Evolutionary conservation across 2,329 filamentous ascomycete species (phyloP), one percentile per base, ranked within the genome.

Genomic region (Aspergillus brunneoviolaceus): DNA sequence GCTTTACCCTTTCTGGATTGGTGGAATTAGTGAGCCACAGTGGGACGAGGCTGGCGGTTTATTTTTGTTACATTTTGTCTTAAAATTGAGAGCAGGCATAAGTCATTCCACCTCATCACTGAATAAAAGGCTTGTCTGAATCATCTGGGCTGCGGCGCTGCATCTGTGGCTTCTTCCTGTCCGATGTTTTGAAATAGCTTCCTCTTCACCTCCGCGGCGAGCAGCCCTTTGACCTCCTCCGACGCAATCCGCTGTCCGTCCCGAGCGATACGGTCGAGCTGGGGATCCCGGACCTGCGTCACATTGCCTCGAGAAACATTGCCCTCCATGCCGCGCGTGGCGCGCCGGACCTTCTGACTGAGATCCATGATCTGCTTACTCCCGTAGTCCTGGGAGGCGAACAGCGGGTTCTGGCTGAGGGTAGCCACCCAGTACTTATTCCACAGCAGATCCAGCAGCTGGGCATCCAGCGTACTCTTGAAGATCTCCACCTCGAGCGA

Each of bases 391-490:
- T 93, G 90, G 72, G 96, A 98, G 58, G 91, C 92, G 69, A 96
- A 88, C 4, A 97, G 84, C 23, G 94, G 93, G 68, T 88, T 95
- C 69, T 96, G 91, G 33, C 92, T 96, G 21, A 99, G 85, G 5
- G 95, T 99, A 72, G 96, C 91, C 35, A 97, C 93, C 95, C 76
- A 79, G 82, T 99, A 99, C 77, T 98, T 98, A 81, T 97, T 96
- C 95, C 95, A 98, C 31, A 99, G 82, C 55, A 92, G 84, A 71
- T 96, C 91, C 5, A 99, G 82, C 25, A 99, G 83, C 69, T 92
- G 89, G 2, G 88, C 85, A 77, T 99, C 95, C 29, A 99, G 87
- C 0, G 90, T 89, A 64, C 91, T 95, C 80, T 98, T 98, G 84
- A 92, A 99, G 77, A 96, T 92, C 33, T 92, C 92, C 14, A 98